phyloP scores from a whole-genome alignment of 1,284 basidiomycete genomes.

The Boletellus dicymbophilus region DNA sequence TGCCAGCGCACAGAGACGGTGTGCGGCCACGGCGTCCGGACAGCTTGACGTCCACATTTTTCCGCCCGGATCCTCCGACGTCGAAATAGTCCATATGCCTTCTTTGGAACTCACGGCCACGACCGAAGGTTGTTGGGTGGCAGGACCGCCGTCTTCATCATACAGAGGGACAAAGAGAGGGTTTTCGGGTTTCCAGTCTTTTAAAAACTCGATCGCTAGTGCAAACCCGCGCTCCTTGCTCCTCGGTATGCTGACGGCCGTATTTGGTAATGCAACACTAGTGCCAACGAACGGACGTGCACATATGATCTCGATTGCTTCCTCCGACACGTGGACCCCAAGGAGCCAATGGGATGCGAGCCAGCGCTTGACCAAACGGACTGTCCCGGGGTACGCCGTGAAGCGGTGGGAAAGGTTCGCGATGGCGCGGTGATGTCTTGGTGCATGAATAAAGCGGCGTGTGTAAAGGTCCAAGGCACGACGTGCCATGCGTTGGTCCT shows the following conservation, averaged over 20 bases:
- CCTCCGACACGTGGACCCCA: constrained; percentile 65
- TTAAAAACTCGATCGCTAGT: constrained; percentile 72
- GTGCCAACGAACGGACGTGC: constrained; percentile 60
- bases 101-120: constrained; percentile 34
- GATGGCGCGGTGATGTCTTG: constrained; percentile 86
- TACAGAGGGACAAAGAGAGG: constrained; percentile 65
- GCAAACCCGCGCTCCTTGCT: constrained; percentile 86
- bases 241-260: constrained; percentile 45
- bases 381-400: constrained; percentile 81
- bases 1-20: constrained; percentile 70
- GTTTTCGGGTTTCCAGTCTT: constrained; percentile 83
- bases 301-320: constrained; percentile 86
- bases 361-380: constrained; percentile 93
- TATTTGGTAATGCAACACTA: constrained; percentile 9
- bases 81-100: constrained; percentile 82
- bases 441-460: constrained; percentile 74
- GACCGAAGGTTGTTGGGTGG: constrained; percentile 16
- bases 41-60: constrained; percentile 72
- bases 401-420: constrained; percentile 81
- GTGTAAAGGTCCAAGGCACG: constrained; percentile 64
- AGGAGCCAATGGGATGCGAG: constrained; percentile 88
- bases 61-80: constrained; percentile 79
- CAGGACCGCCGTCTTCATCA: constrained; percentile 37
- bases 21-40: constrained; percentile 71
- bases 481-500: constrained; percentile 47